These are phyloP conservation scores for Aspergillus sp. DNA, from an alignment of 2,329 filamentous ascomycete genomes.

Conservation along the genomic window DNA sequence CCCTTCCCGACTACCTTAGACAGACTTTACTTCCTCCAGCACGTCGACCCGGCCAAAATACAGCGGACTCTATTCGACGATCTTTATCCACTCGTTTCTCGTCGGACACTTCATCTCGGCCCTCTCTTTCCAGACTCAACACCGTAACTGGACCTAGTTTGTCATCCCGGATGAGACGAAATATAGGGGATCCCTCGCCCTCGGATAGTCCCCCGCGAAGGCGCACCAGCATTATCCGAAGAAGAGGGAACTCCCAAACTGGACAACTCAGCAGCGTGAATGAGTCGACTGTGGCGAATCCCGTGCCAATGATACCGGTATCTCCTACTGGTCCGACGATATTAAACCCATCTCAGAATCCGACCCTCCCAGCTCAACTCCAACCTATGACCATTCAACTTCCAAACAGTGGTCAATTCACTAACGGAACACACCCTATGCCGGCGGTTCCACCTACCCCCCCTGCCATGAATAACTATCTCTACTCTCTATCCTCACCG, in stretches of 20 bases:
- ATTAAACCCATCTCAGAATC: neutral
- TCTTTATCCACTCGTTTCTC: conserved; percentile 27
- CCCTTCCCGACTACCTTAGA: conserved; percentile 40
- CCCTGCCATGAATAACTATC: conserved; percentile 22
- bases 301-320: neutral
- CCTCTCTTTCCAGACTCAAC: conserved; percentile 28
- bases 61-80: conserved; percentile 17
- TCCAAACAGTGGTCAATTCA: neutral
- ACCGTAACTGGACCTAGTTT: conserved; percentile 24
- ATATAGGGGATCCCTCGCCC: conserved; percentile 17
- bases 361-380: neutral
- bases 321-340: neutral
- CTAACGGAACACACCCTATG: conserved; percentile 12
- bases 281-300: conserved; percentile 1
- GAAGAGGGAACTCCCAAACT: conserved; percentile 9
- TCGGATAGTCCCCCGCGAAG: conserved; percentile 11
- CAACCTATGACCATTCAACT: neutral
- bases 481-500: conserved; percentile 35
- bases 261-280: neutral
- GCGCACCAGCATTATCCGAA: conserved; percentile 13
- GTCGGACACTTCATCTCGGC: conserved; percentile 22
- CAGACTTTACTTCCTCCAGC: conserved; percentile 33
- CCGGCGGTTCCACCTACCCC: conserved; percentile 14
- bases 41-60: conserved; percentile 13
- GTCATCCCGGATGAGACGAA: conserved; percentile 19